These are phyloP conservation scores for Vigna nakashimae DNA, from an alignment of 306 rosid genomes.

Conservation along the genomic window DNA sequence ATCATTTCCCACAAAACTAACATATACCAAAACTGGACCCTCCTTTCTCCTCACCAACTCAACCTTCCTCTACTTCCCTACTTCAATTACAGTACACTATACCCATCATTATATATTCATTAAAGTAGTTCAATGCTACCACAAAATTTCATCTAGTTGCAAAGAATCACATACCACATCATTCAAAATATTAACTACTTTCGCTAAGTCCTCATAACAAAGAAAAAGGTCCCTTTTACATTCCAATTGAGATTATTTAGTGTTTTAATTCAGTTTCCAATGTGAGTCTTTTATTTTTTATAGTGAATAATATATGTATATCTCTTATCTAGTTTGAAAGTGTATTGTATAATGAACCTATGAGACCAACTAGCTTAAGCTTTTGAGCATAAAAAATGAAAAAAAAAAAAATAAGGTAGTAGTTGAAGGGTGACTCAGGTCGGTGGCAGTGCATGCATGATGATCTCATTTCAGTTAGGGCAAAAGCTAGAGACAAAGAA, in stretches of 20 bases:
- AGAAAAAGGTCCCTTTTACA: too few species aligned
- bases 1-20: slow-evolving; percentile 23
- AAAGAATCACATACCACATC: too few species aligned
- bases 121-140: not conserved
- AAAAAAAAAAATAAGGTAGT: not conserved
- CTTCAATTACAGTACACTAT: not conserved
- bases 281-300: too few species aligned
- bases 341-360: too few species aligned
- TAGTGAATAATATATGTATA: too few species aligned
- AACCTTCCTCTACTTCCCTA: not conserved
- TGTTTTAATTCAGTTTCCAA: too few species aligned
- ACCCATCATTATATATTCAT: not conserved
- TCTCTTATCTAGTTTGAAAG: too few species aligned
- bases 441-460: slow-evolving; percentile 47
- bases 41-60: slow-evolving; percentile 33
- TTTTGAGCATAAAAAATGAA: too few species aligned
- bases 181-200: too few species aligned
- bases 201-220: too few species aligned
- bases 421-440: slow-evolving; percentile 37
- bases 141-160: not conserved
- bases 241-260: too few species aligned
- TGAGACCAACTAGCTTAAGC: too few species aligned
- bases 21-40: slow-evolving; percentile 16
- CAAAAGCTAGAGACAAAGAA: slow-evolving; percentile 29
- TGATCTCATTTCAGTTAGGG: slow-evolving; percentile 22